These are phyloP conservation scores for Botrytis hyacinthi DNA, from an alignment of 2,329 filamentous ascomycete species.

Conservation along the genomic window DNA sequence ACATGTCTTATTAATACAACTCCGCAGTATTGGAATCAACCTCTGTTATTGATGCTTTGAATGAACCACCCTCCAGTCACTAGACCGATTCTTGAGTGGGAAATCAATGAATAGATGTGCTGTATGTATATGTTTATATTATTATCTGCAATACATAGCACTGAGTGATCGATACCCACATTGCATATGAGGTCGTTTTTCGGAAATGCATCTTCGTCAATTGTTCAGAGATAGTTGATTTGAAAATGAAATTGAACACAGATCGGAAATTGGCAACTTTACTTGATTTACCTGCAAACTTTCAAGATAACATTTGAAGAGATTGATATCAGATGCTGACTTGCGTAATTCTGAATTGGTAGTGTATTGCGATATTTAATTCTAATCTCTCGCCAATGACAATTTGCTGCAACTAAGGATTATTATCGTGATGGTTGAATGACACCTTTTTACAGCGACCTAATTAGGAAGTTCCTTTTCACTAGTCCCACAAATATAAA, in stretches of 20 bases:
- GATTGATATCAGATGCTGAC: background rate
- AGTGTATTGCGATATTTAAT: background rate
- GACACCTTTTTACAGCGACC: background rate
- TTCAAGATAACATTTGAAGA: background rate
- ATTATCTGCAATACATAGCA: background rate
- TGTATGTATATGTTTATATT: background rate
- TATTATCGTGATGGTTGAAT: background rate
- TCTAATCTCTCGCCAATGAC: background rate
- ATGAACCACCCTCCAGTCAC: background rate
- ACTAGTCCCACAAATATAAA: background rate
- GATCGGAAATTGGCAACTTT: background rate
- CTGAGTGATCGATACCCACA: background rate
- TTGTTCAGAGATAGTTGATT: background rate
- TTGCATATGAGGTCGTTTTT: background rate
- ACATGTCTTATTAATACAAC: background rate
- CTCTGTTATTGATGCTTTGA: background rate
- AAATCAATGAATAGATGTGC: background rate
- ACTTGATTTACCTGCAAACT: background rate
- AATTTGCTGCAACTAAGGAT: background rate
- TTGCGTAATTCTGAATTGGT: background rate
- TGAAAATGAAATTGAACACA: background rate
- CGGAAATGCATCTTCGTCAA: background rate
- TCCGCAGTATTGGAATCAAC: too few species aligned
- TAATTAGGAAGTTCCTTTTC: constrained; percentile 12
- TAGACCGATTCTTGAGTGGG: background rate